These are phyloP conservation scores for Elsinoe perseae DNA, from an alignment of 2,329 filamentous ascomycete genomes.

Conservation along the genomic window DNA sequence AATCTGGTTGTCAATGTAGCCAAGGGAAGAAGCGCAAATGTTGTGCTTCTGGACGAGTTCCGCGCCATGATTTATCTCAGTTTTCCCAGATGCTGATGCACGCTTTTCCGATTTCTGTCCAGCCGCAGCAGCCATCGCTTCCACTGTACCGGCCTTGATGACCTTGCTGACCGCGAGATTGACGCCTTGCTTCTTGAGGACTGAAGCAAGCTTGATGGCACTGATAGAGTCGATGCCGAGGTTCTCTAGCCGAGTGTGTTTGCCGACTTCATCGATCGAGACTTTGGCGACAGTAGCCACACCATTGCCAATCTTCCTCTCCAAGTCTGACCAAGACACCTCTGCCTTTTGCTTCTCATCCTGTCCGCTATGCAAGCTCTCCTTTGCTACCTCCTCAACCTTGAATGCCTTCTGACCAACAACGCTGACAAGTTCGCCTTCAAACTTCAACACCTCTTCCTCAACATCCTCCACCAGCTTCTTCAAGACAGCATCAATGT, in stretches of 20 bases:
- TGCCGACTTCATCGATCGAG: constrained; percentile 49
- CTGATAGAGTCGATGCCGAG: constrained; percentile 88
- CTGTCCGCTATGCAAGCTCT: constrained; percentile 10
- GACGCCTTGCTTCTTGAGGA: constrained; percentile 58
- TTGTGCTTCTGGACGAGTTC: constrained; percentile 6
- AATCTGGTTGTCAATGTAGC: constrained; percentile 41
- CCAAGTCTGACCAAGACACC: constrained; percentile 22
- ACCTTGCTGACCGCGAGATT: constrained; percentile 63
- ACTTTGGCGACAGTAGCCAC: constrained; percentile 54
- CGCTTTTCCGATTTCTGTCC: neutral
- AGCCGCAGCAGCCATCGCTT: constrained; percentile 50
- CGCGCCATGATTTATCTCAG: constrained; percentile 14
- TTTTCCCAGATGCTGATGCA: neutral
- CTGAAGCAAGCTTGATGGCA: constrained; percentile 70
- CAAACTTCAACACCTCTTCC: constrained; percentile 48
- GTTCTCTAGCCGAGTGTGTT: constrained; percentile 64
- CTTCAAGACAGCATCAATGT: constrained; percentile 53
- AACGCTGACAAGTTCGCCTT: constrained; percentile 49
- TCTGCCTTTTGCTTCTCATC: constrained; percentile 11
- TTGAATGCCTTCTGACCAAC: constrained; percentile 52
- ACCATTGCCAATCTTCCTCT: constrained; percentile 38
- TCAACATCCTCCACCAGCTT: constrained; percentile 47
- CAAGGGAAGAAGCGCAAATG: constrained; percentile 18
- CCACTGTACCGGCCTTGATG: constrained; percentile 56
- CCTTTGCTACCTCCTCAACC: neutral